Evolutionary conservation across 495 filamentous ascomycete species (phyloP).

Genomic region (Talaromyces nanjingensis): DNA sequence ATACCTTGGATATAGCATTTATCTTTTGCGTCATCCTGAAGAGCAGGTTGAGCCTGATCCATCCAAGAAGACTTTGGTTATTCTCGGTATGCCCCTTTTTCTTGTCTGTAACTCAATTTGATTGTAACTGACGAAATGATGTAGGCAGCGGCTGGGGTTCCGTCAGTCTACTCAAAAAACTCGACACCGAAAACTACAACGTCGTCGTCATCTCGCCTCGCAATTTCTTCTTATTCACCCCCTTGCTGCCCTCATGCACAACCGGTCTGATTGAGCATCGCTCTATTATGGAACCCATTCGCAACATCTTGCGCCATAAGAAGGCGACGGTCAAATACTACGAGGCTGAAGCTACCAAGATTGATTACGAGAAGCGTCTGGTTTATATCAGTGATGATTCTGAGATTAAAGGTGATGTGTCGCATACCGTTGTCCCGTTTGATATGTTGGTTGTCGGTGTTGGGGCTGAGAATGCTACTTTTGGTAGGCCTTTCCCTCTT

Average conservation of each 20-base stretch:
- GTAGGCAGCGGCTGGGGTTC: constrained; percentile 93
- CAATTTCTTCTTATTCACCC: constrained; percentile 99
- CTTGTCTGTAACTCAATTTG: neutral
- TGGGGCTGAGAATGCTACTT: constrained; percentile 97
- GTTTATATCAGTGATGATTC: constrained; percentile 87
- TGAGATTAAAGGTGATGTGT: constrained; percentile 79
- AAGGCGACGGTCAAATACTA: constrained; percentile 88
- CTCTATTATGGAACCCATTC: constrained; percentile 98
- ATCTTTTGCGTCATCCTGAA: constrained; percentile 68
- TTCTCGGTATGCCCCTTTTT: constrained; percentile 57
- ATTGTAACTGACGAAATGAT: neutral
- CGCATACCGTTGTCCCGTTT: constrained; percentile 84
- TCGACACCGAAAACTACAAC: constrained; percentile 98
- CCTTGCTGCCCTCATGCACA: constrained; percentile 91
- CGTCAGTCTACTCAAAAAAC: constrained; percentile 93
- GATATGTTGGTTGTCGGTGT: constrained; percentile 98
- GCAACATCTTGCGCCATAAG: constrained; percentile 90
- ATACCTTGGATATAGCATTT: constrained; percentile 74
- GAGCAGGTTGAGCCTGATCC: constrained; percentile 79
- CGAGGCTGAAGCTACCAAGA: constrained; percentile 95
- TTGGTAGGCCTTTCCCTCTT: constrained; percentile 58
- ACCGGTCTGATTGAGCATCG: constrained; percentile 97
- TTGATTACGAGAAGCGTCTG: constrained; percentile 86
- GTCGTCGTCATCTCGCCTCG: constrained; percentile 90
- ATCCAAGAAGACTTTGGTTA: constrained; percentile 91